Evolutionary conservation across 257 asterid species (phyloP).

Genomic region (Vinca minor): DNA sequence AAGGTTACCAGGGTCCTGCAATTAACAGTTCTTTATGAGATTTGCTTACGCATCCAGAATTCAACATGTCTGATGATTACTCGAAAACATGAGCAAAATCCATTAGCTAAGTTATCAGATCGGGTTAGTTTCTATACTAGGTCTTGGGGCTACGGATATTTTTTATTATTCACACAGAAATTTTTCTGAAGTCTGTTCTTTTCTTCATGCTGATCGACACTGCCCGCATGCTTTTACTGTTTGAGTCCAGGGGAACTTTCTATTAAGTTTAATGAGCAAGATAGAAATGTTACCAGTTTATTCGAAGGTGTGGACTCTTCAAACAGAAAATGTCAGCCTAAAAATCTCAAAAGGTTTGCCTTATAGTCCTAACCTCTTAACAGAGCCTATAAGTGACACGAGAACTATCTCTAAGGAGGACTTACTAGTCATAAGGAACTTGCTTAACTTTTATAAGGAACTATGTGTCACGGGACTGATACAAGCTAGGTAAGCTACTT

Average conservation of each 20-base stretch:
- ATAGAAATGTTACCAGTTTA: neutral
- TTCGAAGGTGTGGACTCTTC: neutral
- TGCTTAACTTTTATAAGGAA: too few relatives aligned
- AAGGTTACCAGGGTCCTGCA: constrained; percentile 95
- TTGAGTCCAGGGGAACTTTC: neutral
- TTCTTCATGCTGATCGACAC: neutral
- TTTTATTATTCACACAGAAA: neutral
- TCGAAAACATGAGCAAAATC: neutral
- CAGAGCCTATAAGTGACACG: neutral
- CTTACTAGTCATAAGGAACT: neutral
- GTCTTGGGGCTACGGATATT: neutral
- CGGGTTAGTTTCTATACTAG: neutral
- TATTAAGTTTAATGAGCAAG: neutral
- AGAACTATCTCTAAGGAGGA: neutral
- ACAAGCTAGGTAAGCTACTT: neutral
- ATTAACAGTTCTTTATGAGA: constrained; percentile 12
- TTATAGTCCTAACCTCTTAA: neutral
- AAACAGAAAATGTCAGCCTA: neutral
- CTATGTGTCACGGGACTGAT: neutral
- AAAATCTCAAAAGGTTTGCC: neutral
- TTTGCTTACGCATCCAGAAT: neutral
- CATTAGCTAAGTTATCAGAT: neutral
- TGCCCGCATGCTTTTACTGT: neutral
- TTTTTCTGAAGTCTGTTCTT: neutral
- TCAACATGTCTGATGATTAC: neutral